Base-by-base conservation (phyloP, 148 eudicot species). In the Oxyria digyna region DNA sequence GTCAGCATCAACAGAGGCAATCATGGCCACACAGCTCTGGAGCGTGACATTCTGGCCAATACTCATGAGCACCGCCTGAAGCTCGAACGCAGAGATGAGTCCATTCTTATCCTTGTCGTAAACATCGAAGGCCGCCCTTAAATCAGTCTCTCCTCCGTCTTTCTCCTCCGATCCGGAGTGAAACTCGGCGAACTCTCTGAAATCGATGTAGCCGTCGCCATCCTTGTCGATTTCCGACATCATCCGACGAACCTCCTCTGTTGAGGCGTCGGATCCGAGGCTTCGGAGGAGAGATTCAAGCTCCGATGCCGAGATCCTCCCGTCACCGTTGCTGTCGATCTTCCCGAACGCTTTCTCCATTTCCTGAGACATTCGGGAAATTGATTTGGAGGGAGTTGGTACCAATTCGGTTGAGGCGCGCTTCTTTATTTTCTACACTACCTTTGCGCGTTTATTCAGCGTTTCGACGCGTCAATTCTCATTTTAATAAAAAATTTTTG, bases 281-380 rank as follows among this genome's bases (percentile, higher is more conserved):
- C 87, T 76, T 7, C 62, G 67, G 9, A 91, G 78, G 1, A 87
- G 74, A 1, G 77, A 73, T 14, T 49, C 41, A 3, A 91, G 83
- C 68, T 91, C 97, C 15, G 71, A 3, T 4, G 67, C 27, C 0
- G 89, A 89, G 48, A 88, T 88, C 59, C 75, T 83, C 1, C 97
- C 96, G 76, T 91, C 97, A 38, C 91, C 90, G 59, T 91, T 88
- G 0, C 82, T 71, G 74, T 91, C 97, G 82, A 91, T 86, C 42
- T 85, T 88, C 15, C 62, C 55, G 84, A 91, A 91, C 0, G 87
- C 80, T 18, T 67, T 73, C 68, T 76, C 75, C 8, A 83, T 74
- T 18, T 87, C 87, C 4, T 41, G 14, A 37, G 45, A 57, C 78
- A 75, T 72, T 64, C 73, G 18, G 29, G 29, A 12, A 29, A n/a